Evolutionary conservation across 176 grass and related monocot genomes (phyloP).

Genomic region (Sorghum bicolor): DNA sequence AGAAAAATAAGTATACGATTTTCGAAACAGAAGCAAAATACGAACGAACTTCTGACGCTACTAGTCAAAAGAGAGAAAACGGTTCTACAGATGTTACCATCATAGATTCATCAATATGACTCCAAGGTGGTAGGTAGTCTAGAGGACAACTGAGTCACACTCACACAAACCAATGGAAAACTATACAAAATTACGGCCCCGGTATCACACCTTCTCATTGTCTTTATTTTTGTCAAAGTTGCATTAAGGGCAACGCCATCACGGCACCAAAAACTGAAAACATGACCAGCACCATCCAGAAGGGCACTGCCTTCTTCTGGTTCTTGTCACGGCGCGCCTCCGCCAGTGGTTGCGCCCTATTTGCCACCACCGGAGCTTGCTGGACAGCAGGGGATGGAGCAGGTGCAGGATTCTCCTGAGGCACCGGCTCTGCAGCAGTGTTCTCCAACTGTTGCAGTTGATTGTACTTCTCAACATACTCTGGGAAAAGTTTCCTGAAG

Average conservation of each 20-base stretch:
- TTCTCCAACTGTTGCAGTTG: constrained; percentile 48
- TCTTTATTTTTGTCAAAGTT: constrained; percentile 62
- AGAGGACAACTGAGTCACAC: constrained; percentile 33
- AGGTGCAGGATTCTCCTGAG: constrained; percentile 32
- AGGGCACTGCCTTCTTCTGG: constrained; percentile 66
- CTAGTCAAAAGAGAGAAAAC: constrained; percentile 23
- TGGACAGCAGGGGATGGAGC: constrained; percentile 32
- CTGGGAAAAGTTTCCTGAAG: constrained; percentile 94
- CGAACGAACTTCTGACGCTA: background rate
- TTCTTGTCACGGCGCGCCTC: constrained; percentile 37
- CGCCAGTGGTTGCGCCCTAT: background rate
- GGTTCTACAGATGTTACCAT: constrained; percentile 47
- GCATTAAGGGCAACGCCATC: constrained; percentile 96
- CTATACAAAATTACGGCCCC: constrained; percentile 75
- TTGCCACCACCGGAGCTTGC: constrained; percentile 20
- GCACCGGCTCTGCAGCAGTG: constrained; percentile 28
- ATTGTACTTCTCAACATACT: constrained; percentile 88
- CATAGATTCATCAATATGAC: constrained; percentile 23
- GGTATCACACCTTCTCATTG: constrained; percentile 13
- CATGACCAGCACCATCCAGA: constrained; percentile 84
- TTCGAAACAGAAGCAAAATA: background rate
- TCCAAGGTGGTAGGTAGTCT: constrained; percentile 8
- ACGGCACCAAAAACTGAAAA: constrained; percentile 78
- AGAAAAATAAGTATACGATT: background rate
- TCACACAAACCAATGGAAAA: constrained; percentile 43